Percentiles rank a stretch among this genome's conserved stretches.
These are phyloP conservation scores for Vigna nakashimae DNA, from an alignment of 306 rosid species.

Conservation along the genomic window DNA sequence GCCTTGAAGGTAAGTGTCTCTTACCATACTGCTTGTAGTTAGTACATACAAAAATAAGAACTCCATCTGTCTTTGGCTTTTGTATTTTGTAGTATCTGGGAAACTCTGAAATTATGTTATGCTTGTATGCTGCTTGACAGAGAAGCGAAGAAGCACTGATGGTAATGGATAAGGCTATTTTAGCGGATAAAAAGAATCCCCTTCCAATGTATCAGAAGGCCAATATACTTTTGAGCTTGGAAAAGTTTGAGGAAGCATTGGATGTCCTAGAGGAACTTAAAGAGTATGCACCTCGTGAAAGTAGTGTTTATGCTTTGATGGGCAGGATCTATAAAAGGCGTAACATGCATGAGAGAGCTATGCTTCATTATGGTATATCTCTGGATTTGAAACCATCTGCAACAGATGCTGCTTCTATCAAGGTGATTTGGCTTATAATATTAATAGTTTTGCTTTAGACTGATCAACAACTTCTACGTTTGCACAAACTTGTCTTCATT, in stretches of 20 bases:
- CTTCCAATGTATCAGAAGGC: constrained; percentile 99
- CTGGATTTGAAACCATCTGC: constrained; percentile 98
- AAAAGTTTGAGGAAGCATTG: constrained; percentile 81
- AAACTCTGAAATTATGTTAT: constrained; percentile 41
- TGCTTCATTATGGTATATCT: constrained; percentile 97
- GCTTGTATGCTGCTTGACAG: constrained; percentile 54
- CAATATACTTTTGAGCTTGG: constrained; percentile 79
- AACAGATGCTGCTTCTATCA: constrained; percentile 90
- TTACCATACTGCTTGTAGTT: constrained; percentile 38
- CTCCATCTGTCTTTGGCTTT: constrained; percentile 21
- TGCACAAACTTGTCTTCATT: background rate
- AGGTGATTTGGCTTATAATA: constrained; percentile 58
- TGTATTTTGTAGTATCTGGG: constrained; percentile 6
- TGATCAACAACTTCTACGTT: background rate
- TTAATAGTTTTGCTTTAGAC: constrained; percentile 2
- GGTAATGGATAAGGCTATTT: constrained; percentile 93
- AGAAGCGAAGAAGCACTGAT: constrained; percentile 82
- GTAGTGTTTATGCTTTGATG: constrained; percentile 96
- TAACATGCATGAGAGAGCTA: constrained; percentile 87
- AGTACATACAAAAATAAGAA: constrained; percentile 33
- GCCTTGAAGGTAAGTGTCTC: constrained; percentile 71
- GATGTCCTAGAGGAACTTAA: constrained; percentile 89
- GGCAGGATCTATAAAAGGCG: constrained; percentile 86
- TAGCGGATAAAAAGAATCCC: constrained; percentile 94
- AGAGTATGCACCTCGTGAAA: constrained; percentile 91